Percentiles rank a stretch among this genome's conserved stretches.
Conservation (phyloP, 1,139 yeast genomes). For the Ashbya aceris region DNA sequence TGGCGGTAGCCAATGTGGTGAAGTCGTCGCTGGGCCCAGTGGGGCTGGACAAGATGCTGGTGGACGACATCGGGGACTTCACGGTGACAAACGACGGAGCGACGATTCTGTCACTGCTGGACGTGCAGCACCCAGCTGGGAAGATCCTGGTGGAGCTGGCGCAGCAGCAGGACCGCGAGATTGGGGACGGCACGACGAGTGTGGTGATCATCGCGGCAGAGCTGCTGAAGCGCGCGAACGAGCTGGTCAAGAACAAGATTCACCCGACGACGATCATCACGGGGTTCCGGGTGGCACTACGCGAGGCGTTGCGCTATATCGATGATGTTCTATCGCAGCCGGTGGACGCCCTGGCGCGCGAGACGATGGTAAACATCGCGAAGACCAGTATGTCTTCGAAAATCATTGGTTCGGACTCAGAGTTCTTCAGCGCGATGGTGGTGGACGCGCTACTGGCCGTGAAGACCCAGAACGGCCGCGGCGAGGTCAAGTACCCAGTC, state of each 20-base stretch:
- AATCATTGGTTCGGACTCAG: constrained; percentile 93
- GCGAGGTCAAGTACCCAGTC: constrained; percentile 88
- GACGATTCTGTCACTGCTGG: constrained; percentile 79
- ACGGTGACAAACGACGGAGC: constrained; percentile 99
- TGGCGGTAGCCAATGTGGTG: constrained; percentile 94
- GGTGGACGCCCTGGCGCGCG: constrained; percentile 78
- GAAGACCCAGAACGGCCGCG: constrained; percentile 79
- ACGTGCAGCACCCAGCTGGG: constrained; percentile 99
- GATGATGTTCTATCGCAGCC: constrained; percentile 75
- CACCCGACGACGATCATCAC: constrained; percentile 98
- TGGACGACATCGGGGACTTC: constrained; percentile 98
- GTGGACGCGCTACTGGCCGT: constrained; percentile 96
- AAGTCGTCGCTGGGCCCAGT: constrained; percentile 97
- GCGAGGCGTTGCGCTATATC: constrained; percentile 86
- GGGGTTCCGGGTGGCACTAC: constrained; percentile 87
- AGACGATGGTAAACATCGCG: constrained; percentile 76
- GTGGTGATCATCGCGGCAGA: constrained; percentile 95
- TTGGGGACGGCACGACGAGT: constrained; percentile 97
- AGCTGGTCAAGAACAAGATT: constrained; percentile 81
- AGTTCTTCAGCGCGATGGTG: constrained; percentile 80
- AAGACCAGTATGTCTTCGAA: constrained; percentile 96
- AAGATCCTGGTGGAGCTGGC: constrained; percentile 94
- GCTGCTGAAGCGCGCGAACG: constrained; percentile 85
- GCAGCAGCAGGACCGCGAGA: constrained; percentile 97
- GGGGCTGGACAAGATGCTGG: constrained; percentile 96